These are phyloP conservation scores for Nitzschia putrida DNA, from an alignment of 108 stramenopile species.

Conservation along the genomic window DNA sequence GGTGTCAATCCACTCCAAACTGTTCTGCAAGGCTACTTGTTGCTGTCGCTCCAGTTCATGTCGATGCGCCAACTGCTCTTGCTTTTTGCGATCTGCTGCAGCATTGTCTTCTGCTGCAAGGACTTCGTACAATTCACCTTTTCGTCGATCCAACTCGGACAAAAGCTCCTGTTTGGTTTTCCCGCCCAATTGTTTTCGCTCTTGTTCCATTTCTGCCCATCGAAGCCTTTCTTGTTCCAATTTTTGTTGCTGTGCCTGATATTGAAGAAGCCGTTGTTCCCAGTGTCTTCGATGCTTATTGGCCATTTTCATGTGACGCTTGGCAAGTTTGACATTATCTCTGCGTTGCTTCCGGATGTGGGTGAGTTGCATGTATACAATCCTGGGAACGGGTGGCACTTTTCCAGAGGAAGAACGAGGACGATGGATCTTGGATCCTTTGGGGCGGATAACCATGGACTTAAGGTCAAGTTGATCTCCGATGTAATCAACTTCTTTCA, in stretches of 20 bases:
- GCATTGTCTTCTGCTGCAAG: conserved; percentile 5
- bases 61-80: conserved; percentile 3
- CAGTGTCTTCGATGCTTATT: conserved; percentile 30
- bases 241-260: not conserved
- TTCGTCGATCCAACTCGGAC: conserved; percentile 40
- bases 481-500: conserved; percentile 1
- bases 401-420: conserved; percentile 1
- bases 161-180: conserved; percentile 32
- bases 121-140: conserved; percentile 11
- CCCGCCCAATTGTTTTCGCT: conserved; percentile 24
- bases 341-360: conserved; percentile 29
- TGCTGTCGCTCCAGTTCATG: conserved; percentile 10
- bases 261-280: not conserved
- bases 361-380: conserved; percentile 44
- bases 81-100: not conserved
- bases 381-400: not conserved
- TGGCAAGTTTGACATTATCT: conserved; percentile 19
- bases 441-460: not conserved
- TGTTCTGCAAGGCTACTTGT: conserved; percentile 20
- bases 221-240: conserved; percentile 1
- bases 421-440: not conserved
- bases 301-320: conserved; percentile 19
- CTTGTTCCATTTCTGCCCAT: conserved; percentile 14
- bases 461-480: not conserved
- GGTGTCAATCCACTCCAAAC: conserved; percentile 44